phyloP scores from a whole-genome alignment of 306 rosid species.

The Clitoria ternatea region DNA sequence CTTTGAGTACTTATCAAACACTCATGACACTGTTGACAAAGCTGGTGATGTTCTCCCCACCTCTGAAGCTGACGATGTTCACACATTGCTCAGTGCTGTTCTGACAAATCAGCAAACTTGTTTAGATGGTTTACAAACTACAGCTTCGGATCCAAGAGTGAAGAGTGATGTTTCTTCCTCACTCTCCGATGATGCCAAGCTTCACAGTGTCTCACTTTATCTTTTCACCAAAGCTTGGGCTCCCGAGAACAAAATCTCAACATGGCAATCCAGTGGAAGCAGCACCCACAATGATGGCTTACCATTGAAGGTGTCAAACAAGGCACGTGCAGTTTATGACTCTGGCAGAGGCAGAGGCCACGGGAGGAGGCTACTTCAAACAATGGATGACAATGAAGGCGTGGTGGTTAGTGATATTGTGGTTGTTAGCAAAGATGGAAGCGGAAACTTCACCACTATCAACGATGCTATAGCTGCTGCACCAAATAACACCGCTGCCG shows the following conservation, averaged over 20 bases:
- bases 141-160: conserved; percentile 47
- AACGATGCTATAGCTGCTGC: conserved; percentile 62
- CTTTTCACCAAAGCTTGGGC: conserved; percentile 59
- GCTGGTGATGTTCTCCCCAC: conserved; percentile 27
- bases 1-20: conserved; percentile 42
- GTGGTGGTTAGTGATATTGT: conserved; percentile 44
- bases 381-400: conserved; percentile 8
- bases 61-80: conserved; percentile 48
- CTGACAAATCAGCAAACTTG: conserved; percentile 73
- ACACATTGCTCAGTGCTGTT: conserved; percentile 57
- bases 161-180: conserved; percentile 38
- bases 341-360: conserved; percentile 33
- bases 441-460: conserved; percentile 55
- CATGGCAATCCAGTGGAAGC: conserved; percentile 19
- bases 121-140: conserved; percentile 46
- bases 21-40: conserved; percentile 30
- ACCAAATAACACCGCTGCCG: conserved; percentile 44
- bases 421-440: conserved; percentile 60
- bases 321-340: conserved; percentile 40
- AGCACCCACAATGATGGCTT: conserved; percentile 38
- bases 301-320: conserved; percentile 50
- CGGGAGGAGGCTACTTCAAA: conserved; percentile 43
- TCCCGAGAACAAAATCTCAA: conserved; percentile 32
- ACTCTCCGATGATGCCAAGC: conserved; percentile 47
- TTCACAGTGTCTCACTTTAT: conserved; percentile 59